Conservation (phyloP, 2,329 filamentous ascomycete genomes). For the Colletotrichum orbiculare region DNA sequence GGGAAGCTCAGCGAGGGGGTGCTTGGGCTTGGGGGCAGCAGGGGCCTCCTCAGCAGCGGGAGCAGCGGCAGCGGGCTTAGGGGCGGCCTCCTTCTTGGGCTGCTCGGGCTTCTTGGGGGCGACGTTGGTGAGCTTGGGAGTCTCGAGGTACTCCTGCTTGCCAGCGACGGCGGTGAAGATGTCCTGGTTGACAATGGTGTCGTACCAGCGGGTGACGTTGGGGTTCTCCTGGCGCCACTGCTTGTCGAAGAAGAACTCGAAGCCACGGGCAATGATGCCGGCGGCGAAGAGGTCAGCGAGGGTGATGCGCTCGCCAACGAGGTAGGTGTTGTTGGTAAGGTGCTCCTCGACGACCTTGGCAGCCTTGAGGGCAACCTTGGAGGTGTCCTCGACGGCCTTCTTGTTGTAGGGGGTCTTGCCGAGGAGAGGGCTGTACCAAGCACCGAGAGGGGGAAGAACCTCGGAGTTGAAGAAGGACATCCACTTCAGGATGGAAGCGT, state of each 20-base stretch:
- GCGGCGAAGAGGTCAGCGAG: conserved; percentile 92
- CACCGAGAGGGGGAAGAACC: conserved; percentile 77
- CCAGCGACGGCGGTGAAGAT: conserved; percentile 85
- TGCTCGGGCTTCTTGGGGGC: conserved; percentile 83
- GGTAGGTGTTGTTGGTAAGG: conserved; percentile 92
- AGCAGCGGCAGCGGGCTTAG: conserved; percentile 51
- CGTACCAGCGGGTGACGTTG: conserved; percentile 91
- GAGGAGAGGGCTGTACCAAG: conserved; percentile 88
- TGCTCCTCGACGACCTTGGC: conserved; percentile 84
- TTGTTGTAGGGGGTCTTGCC: conserved; percentile 94
- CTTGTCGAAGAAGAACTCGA: conserved; percentile 95
- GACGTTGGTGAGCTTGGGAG: conserved; percentile 77
- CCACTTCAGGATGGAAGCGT: conserved; percentile 98
- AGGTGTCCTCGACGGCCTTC: conserved; percentile 88
- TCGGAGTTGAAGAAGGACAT: conserved; percentile 96
- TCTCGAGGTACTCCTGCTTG: conserved; percentile 83
- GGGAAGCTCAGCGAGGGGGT: conserved; percentile 88
- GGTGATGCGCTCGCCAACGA: conserved; percentile 96
- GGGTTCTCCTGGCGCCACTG: conserved; percentile 85
- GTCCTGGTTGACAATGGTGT: conserved; percentile 92
- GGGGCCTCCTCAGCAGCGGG: conserved; percentile 59
- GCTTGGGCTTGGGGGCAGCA: conserved; percentile 91
- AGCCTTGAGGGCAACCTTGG: conserved; percentile 75
- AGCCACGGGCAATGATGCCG: conserved; percentile 84
- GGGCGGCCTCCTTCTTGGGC: conserved; percentile 69